Conservation (phyloP, 2,329 filamentous ascomycete genomes). For the Fusarium nematophilum region DNA sequence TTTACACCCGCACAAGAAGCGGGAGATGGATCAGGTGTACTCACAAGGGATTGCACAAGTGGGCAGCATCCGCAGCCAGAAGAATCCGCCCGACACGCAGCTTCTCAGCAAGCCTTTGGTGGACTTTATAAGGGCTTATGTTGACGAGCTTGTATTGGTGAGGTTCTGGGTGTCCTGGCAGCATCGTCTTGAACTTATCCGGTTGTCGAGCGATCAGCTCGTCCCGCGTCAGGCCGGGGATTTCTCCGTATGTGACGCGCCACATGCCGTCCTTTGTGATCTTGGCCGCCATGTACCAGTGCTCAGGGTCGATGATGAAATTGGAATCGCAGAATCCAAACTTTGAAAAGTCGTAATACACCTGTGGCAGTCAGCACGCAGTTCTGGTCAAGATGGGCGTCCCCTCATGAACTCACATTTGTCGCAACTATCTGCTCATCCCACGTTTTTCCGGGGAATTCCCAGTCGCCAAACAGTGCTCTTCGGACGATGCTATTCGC, state of each 20-base stretch:
- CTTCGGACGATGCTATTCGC: conserved; percentile 61
- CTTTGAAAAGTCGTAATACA: conserved; percentile 70
- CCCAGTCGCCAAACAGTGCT: conserved; percentile 60
- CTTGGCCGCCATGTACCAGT: conserved; percentile 70
- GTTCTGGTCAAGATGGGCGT: too few relatives aligned
- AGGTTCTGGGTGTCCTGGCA: conserved; percentile 16
- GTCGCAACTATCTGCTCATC: conserved; percentile 71
- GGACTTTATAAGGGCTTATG: conserved; percentile 70
- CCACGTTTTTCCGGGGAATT: conserved; percentile 70
- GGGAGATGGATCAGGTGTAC: not conserved
- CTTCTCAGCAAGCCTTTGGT: conserved; percentile 67
- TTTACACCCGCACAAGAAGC: not conserved
- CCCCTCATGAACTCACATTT: conserved; percentile 61
- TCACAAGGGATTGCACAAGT: conserved; percentile 60
- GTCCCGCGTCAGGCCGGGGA: conserved; percentile 61
- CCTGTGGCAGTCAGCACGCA: conserved; percentile 49
- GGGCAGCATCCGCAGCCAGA: conserved; percentile 71
- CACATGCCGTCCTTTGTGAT: conserved; percentile 70
- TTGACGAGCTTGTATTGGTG: conserved; percentile 63
- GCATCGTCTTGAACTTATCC: conserved; percentile 59
- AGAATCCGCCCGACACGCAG: conserved; percentile 69
- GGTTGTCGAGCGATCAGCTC: conserved; percentile 65
- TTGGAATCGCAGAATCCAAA: conserved; percentile 67
- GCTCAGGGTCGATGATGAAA: conserved; percentile 70
- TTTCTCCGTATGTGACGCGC: conserved; percentile 72